phyloP scores from a whole-genome alignment of 371 early-diverging fungal genomes.

The Coemansia sp. region DNA sequence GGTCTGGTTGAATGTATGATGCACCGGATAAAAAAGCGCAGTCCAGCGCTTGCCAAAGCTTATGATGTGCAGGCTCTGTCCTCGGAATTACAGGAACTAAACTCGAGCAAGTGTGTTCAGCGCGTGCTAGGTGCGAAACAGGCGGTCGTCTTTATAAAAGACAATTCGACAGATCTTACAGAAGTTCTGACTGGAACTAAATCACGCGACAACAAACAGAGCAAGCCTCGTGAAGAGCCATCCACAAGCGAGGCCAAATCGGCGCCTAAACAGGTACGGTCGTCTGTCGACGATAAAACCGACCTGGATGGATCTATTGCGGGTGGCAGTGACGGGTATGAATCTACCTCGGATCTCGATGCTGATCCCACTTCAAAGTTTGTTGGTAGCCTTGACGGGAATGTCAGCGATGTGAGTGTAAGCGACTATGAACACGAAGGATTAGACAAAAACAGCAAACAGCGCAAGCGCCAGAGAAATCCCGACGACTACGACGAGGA shows the following conservation, averaged over 20 bases:
- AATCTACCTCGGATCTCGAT: slow-evolving; percentile 23
- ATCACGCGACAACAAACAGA: not conserved
- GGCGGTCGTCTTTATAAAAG: slow-evolving; percentile 2
- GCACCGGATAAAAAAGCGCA: slow-evolving; percentile 19
- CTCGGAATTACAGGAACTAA: not conserved
- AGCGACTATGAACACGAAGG: not conserved
- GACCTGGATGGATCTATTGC: not conserved
- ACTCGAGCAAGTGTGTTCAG: not conserved
- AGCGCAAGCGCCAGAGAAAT: slow-evolving; percentile 38
- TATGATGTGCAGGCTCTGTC: slow-evolving; percentile 1
- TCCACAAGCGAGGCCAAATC: not conserved
- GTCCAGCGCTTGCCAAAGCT: slow-evolving; percentile 6
- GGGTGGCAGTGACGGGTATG: slow-evolving; percentile 5
- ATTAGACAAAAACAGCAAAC: not conserved
- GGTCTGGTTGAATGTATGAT: slow-evolving; percentile 20
- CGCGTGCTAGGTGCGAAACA: slow-evolving; percentile 7
- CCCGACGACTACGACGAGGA: slow-evolving; percentile 52
- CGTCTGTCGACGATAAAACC: not conserved
- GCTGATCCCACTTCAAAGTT: slow-evolving; percentile 19
- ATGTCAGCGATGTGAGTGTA: slow-evolving; percentile 28
- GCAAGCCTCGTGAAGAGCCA: not conserved
- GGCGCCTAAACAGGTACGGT: not conserved
- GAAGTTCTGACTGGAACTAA: not conserved
- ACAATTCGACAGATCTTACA: not conserved
- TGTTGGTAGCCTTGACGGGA: slow-evolving; percentile 26